Evolutionary conservation across 2,329 filamentous ascomycete species (phyloP), one percentile per base, ranked within the genome.

Genomic region (Acephala macrosclerotiorum): DNA sequence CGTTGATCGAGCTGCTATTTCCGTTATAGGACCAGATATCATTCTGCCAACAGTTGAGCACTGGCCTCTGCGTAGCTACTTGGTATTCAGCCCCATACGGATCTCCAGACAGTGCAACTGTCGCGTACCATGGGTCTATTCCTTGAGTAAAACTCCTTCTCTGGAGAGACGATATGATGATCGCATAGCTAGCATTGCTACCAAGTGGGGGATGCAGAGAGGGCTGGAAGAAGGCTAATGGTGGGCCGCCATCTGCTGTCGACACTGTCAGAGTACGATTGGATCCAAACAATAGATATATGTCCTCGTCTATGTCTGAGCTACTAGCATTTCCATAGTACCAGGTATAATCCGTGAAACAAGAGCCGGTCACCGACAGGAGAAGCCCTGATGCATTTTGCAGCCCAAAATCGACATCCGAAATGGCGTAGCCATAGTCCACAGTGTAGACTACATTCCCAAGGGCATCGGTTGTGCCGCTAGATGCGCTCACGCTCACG

Each of bases 261-360:
- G 45, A 49, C 3, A 14, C n/a, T 9, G 22, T 22, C 4, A 7
- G 2, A 5, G n/a, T 22, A 14, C 25, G 22, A n/a, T 14, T 49
- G 25, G n/a, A 22, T 22, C 45, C 45, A 49, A 49, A 49, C n/a
- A 25, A 1, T 4, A 49, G n/a, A 22, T 49, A 49, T n/a, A 49
- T n/a, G 9, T 49, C 45, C 9, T 18, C 9, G n/a, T 2, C 6
- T 6, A 49, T 49, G 14, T 22, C 5, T 8, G n/a, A n/a, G 2
- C 3, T 49, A 20, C 61, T 57, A 9, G 16, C 40, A 20, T 3
- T 51, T 26, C 36, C 58, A 33, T 60, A 45, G 38, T 67, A 69
- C 74, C 73, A 75, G 20, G 60, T 64, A 63, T 76, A 76, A 47
- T 76, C 73, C 20, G 75, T 76, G 38, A 66, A 58, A 67, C 75